Conservation (phyloP, 345 rosid species). For the Rhizophora apiculata region DNA sequence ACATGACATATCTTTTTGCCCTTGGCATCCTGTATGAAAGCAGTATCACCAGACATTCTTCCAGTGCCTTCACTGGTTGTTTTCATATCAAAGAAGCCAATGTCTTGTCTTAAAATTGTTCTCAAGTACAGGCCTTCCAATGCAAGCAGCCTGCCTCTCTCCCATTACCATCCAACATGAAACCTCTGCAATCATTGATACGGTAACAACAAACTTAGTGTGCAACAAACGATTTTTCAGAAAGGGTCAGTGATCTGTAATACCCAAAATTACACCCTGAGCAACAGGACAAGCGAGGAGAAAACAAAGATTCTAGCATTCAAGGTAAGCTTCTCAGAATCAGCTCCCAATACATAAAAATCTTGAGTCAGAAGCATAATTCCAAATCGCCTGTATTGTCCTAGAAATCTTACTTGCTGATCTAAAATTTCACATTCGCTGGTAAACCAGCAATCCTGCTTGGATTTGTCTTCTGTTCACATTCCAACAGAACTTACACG, state of each 20-base stretch:
- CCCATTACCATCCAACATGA: slow-evolving; percentile 88
- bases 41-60: slow-evolving; percentile 91
- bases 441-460: not conserved
- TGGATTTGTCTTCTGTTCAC: no score
- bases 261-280: no score
- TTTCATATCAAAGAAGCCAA: slow-evolving; percentile 76
- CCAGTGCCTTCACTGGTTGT: slow-evolving; percentile 90
- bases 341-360: not conserved
- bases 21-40: slow-evolving; percentile 87
- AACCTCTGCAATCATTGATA: slow-evolving; percentile 51
- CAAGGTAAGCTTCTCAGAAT: no score
- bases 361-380: not conserved
- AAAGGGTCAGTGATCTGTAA: not conserved
- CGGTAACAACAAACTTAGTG: not conserved
- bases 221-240: not conserved
- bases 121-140: slow-evolving; percentile 66
- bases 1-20: slow-evolving; percentile 66
- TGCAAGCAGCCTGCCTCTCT: slow-evolving; percentile 72
- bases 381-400: not conserved
- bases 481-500: no score
- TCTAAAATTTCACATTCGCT: not conserved
- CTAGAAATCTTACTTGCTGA: not conserved
- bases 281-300: no score
- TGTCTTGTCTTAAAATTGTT: slow-evolving; percentile 81
- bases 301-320: no score